phyloP scores from a whole-genome alignment of 192 early-diverging fungal species.

The Martensiomyces pterosporus region DNA sequence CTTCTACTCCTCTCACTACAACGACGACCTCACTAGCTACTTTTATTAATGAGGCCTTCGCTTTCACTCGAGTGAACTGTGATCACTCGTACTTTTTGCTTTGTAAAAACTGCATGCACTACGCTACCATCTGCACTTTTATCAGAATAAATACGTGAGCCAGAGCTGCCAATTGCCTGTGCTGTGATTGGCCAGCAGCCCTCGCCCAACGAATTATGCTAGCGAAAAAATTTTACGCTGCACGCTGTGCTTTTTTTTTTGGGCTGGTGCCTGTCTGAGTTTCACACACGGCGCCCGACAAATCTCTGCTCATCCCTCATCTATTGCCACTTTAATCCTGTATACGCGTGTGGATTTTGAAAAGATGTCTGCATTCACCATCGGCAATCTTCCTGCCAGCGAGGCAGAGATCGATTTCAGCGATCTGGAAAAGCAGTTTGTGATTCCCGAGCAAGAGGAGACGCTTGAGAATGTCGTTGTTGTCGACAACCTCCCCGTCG shows the following conservation, averaged over 20 bases:
- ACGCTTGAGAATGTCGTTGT: constrained; percentile 81
- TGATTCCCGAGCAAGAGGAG: constrained; percentile 70
- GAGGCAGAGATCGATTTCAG: constrained; percentile 87
- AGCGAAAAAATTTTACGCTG: too few species aligned
- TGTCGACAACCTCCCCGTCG: constrained; percentile 86
- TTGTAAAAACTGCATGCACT: neutral
- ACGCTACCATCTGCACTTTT: too few species aligned
- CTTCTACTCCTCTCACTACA: constrained; percentile 20
- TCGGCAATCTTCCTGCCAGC: constrained; percentile 58
- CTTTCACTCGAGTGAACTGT: too few species aligned
- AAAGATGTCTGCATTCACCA: constrained; percentile 53
- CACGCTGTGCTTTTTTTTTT: too few species aligned
- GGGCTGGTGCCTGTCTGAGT: too few species aligned
- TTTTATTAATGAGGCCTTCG: constrained; percentile 7
- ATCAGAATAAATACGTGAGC: too few species aligned
- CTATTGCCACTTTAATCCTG: too few species aligned
- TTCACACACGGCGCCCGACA: too few species aligned
- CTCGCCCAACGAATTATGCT: too few species aligned
- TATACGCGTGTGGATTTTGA: neutral
- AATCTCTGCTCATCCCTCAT: too few species aligned
- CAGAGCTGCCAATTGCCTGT: too few species aligned
- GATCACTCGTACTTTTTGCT: neutral
- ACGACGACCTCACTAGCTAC: constrained; percentile 35
- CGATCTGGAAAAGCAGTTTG: constrained; percentile 76
- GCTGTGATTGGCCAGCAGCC: too few species aligned